Evolutionary conservation across 148 eudicot species (phyloP).

Genomic region (Tetragonia tetragonoides): DNA sequence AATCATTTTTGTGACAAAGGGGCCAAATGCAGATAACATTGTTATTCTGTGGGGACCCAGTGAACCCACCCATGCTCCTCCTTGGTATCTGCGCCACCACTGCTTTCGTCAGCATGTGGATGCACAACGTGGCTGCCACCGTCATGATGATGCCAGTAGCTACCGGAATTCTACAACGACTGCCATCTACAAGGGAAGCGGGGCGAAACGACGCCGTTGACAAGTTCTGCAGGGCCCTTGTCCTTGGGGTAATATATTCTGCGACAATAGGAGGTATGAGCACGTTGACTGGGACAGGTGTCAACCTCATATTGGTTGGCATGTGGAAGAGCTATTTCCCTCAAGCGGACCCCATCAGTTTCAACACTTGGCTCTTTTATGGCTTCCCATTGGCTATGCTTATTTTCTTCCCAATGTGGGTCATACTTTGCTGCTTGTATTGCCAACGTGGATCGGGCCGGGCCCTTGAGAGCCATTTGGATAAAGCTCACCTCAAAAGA

Average conservation of each 20-base stretch:
- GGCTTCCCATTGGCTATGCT: slow-evolving; percentile 72
- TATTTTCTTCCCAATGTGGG: slow-evolving; percentile 72
- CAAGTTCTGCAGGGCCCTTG: slow-evolving; percentile 77
- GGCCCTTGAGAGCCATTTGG: slow-evolving; percentile 54
- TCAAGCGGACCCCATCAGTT: slow-evolving; percentile 62
- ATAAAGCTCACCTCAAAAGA: slow-evolving; percentile 59
- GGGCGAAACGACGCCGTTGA: slow-evolving; percentile 30
- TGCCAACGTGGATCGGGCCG: slow-evolving; percentile 39
- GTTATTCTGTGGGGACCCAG: slow-evolving; percentile 79
- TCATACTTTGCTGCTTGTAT: slow-evolving; percentile 60
- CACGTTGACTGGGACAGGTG: slow-evolving; percentile 94
- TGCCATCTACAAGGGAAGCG: slow-evolving; percentile 45
- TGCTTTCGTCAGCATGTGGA: slow-evolving; percentile 94
- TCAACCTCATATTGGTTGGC: slow-evolving; percentile 90
- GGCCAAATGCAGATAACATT: slow-evolving; percentile 55
- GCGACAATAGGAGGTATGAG: slow-evolving; percentile 86
- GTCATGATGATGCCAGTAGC: slow-evolving; percentile 99
- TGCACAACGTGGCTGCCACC: slow-evolving; percentile 91
- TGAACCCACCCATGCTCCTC: slow-evolving; percentile 71
- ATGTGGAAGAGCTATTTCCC: slow-evolving; percentile 98
- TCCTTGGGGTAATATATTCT: slow-evolving; percentile 75
- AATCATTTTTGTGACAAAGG: neutral
- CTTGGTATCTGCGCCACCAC: slow-evolving; percentile 91
- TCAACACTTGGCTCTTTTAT: slow-evolving; percentile 70
- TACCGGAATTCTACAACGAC: slow-evolving; percentile 79